These are phyloP conservation scores for Vickermania ingenoplastis DNA, from an alignment of 208 protist genomes.

Conservation along the genomic window DNA sequence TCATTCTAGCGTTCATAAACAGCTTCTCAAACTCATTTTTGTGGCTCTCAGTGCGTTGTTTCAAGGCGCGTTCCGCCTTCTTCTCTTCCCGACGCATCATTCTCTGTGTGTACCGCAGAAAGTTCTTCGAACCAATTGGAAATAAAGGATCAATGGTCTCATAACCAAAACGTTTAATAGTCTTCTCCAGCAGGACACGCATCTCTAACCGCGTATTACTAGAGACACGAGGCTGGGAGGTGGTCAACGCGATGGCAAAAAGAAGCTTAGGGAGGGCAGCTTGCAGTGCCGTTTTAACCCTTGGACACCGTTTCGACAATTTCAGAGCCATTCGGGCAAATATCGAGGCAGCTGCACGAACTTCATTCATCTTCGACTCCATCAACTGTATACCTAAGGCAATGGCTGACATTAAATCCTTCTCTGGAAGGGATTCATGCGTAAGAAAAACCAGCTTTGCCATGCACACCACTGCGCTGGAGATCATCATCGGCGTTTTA, in stretches of 20 bases:
- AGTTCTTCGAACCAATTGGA: slow-evolving; percentile 77
- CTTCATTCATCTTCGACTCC: slow-evolving; percentile 51
- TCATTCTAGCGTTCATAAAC: slow-evolving; percentile 58
- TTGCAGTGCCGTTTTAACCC: slow-evolving; percentile 37
- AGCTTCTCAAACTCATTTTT: slow-evolving; percentile 76
- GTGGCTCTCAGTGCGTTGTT: slow-evolving; percentile 34
- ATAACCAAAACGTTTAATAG: slow-evolving; percentile 71
- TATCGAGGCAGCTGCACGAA: slow-evolving; percentile 59
- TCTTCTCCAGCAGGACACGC: slow-evolving; percentile 75
- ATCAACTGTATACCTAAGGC: slow-evolving; percentile 67
- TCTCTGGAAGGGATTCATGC: slow-evolving; percentile 43
- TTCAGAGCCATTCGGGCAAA: slow-evolving; percentile 82
- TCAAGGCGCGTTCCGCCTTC: slow-evolving; percentile 54
- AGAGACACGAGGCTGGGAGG: slow-evolving; percentile 66
- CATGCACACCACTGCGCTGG: slow-evolving; percentile 73
- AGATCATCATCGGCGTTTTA: slow-evolving; percentile 64
- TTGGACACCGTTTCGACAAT: slow-evolving; percentile 58
- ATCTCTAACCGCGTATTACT: slow-evolving; percentile 76
- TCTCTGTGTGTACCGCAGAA: slow-evolving; percentile 75
- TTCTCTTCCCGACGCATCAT: slow-evolving; percentile 79
- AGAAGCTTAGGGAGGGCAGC: slow-evolving; percentile 61
- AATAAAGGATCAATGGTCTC: slow-evolving; percentile 73
- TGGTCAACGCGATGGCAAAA: slow-evolving; percentile 69
- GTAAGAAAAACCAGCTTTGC: slow-evolving; percentile 75
- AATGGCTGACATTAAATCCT: slow-evolving; percentile 52